A percentile compares a stretch with the other conserved stretches of the same genome.
Conservation (phyloP, 805 yeast species). For the Ogataea saltuana region DNA sequence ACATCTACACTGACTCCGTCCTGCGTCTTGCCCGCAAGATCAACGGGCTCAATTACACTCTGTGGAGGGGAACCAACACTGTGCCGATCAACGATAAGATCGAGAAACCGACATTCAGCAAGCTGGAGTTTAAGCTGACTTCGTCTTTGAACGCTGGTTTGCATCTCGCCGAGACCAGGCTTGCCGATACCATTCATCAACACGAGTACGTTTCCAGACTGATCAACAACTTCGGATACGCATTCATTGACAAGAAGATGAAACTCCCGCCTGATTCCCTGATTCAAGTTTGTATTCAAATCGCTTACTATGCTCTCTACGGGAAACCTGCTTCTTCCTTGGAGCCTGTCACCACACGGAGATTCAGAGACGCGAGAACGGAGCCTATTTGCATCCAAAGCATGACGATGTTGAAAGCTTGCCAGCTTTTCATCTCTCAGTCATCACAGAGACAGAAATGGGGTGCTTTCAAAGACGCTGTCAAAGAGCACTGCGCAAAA, state of each 20-base stretch:
- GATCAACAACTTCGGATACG: conserved; percentile 33
- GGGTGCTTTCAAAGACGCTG: conserved; percentile 50
- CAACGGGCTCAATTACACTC: conserved; percentile 56
- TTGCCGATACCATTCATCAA: conserved; percentile 58
- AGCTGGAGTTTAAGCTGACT: conserved; percentile 40
- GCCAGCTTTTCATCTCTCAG: conserved; percentile 65
- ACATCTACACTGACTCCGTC: conserved; percentile 58
- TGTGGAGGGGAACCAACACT: conserved; percentile 46
- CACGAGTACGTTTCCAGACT: conserved; percentile 50
- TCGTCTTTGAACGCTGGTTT: conserved; percentile 49
- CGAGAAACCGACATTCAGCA: conserved; percentile 38
- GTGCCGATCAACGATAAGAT: conserved; percentile 36
- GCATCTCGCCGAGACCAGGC: conserved; percentile 57
- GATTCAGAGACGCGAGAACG: conserved; percentile 67
- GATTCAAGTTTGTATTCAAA: conserved; percentile 52
- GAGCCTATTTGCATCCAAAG: conserved; percentile 68
- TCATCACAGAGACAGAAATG: conserved; percentile 47
- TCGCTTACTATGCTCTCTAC: conserved; percentile 55
- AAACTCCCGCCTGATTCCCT: conserved; percentile 50
- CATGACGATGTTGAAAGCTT: conserved; percentile 48
- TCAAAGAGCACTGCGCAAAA: conserved; percentile 50
- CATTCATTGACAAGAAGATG: conserved; percentile 40
- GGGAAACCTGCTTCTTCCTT: conserved; percentile 44
- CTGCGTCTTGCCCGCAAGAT: conserved; percentile 57
- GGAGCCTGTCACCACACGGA: conserved; percentile 64